These are phyloP conservation scores for Ascocoryne sarcoides DNA, from an alignment of 2,329 filamentous ascomycete species.

Conservation along the genomic window DNA sequence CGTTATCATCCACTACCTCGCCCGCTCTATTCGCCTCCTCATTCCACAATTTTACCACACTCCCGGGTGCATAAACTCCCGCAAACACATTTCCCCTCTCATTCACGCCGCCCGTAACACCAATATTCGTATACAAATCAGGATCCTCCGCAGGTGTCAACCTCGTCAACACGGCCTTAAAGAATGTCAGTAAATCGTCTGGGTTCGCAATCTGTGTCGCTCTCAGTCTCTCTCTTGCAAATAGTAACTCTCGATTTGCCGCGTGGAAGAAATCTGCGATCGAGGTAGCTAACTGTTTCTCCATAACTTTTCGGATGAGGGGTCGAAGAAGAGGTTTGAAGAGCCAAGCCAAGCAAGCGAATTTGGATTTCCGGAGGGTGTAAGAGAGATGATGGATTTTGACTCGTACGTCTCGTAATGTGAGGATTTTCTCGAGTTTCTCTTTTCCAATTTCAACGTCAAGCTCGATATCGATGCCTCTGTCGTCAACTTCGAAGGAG, in stretches of 20 bases:
- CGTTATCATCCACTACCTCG: constrained; percentile 66
- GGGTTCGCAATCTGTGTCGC: constrained; percentile 79
- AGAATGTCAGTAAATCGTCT: constrained; percentile 69
- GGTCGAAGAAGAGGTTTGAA: constrained; percentile 78
- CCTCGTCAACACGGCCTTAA: constrained; percentile 72
- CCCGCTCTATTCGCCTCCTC: constrained; percentile 63
- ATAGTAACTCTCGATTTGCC: constrained; percentile 78
- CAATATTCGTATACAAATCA: constrained; percentile 66
- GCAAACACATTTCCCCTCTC: constrained; percentile 60
- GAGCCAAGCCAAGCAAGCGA: constrained; percentile 71
- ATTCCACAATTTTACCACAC: constrained; percentile 82
- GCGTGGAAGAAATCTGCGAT: constrained; percentile 63
- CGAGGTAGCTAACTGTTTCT: constrained; percentile 64
- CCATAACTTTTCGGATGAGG: constrained; percentile 68
- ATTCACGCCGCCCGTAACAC: constrained; percentile 49
- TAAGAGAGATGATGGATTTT: constrained; percentile 83
- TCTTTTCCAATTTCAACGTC: constrained; percentile 78
- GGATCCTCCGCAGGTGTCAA: constrained; percentile 65
- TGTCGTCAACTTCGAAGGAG: constrained; percentile 75
- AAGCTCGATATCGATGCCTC: constrained; percentile 77
- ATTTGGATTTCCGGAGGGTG: constrained; percentile 62
- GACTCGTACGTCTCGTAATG: constrained; percentile 66
- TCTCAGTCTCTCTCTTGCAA: constrained; percentile 75
- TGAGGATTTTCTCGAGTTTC: constrained; percentile 70
- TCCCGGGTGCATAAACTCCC: constrained; percentile 80